These are phyloP conservation scores for Mesotaenium endlicherianum DNA, from an alignment of 139 green algal genomes.

Conservation along the genomic window DNA sequence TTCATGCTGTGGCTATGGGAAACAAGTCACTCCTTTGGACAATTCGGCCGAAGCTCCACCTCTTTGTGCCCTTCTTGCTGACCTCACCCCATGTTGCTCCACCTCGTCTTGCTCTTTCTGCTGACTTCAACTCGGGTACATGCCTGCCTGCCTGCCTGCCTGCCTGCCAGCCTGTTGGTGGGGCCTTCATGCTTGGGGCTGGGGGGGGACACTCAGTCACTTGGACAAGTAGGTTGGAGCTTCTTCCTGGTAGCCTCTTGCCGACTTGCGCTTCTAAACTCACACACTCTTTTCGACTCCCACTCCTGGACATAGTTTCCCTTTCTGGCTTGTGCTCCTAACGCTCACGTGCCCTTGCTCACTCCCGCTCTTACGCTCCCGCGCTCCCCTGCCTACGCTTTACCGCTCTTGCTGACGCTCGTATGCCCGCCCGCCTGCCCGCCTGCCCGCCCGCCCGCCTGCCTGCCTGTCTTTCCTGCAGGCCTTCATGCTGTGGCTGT, in stretches of 20 bases:
- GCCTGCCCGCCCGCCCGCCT: not conserved
- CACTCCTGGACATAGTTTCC: not conserved
- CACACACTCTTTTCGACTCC: not conserved
- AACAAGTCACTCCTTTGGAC: too few relatives aligned
- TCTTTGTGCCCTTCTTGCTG: too few relatives aligned
- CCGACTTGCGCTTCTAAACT: not conserved
- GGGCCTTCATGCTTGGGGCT: too few relatives aligned
- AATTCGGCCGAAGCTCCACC: too few relatives aligned
- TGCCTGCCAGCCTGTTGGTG: too few relatives aligned
- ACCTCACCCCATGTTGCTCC: too few relatives aligned
- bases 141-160: too few relatives aligned
- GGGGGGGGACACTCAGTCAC: too few relatives aligned
- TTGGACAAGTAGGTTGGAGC: too few relatives aligned
- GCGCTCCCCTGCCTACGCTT: not conserved
- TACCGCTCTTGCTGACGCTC: not conserved
- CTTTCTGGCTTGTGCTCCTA: not conserved
- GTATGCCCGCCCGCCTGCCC: not conserved
- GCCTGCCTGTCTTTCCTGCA: not conserved
- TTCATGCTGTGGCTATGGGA: too few relatives aligned
- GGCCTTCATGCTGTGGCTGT: slow-evolving; percentile 49
- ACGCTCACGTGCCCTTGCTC: not conserved
- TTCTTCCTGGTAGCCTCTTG: not conserved
- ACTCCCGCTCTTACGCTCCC: not conserved
- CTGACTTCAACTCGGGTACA: too few relatives aligned
- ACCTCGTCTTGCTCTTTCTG: too few relatives aligned